Percentiles rank a stretch among this genome's conserved stretches.
Evolutionary conservation across 208 protist genomes (phyloP).

Genomic region (Trypanosoma melophagium): DNA sequence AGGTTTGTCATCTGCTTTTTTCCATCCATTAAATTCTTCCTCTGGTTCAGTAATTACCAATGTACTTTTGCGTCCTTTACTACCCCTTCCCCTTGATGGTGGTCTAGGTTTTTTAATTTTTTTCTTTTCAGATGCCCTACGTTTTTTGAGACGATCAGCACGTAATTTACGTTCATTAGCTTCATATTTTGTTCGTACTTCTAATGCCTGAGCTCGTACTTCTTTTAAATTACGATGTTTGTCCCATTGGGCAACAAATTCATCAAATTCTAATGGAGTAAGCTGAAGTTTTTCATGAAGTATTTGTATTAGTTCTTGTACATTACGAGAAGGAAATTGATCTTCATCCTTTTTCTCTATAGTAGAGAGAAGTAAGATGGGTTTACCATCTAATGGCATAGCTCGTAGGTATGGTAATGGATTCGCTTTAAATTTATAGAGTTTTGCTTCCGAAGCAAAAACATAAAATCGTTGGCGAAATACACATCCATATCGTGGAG

Average conservation of each 20-base stretch:
- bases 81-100: constrained; percentile 23
- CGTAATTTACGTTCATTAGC: constrained; percentile 46
- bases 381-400: constrained; percentile 33
- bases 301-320: constrained; percentile 14
- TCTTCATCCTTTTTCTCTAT: constrained; percentile 30
- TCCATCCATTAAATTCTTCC: constrained; percentile 29
- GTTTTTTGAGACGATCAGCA: constrained; percentile 63
- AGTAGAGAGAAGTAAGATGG: constrained; percentile 59
- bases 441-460: constrained; percentile 50
- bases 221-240: constrained; percentile 35
- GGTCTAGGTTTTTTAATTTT: constrained; percentile 38
- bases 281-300: constrained; percentile 46
- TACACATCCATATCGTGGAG: constrained; percentile 53
- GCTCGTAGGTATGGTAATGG: constrained; percentile 55
- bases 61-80: constrained; percentile 28
- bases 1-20: constrained; percentile 15
- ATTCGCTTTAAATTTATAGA: constrained; percentile 57
- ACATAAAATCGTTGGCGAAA: constrained; percentile 68
- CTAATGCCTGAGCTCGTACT: constrained; percentile 29
- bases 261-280: constrained; percentile 34
- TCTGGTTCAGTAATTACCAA: background rate
- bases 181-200: constrained; percentile 40
- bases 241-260: constrained; percentile 35
- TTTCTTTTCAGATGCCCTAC: constrained; percentile 41
- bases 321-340: background rate